Conservation (phyloP, 129 eudicot species). For the Solidago caesia region DNA sequence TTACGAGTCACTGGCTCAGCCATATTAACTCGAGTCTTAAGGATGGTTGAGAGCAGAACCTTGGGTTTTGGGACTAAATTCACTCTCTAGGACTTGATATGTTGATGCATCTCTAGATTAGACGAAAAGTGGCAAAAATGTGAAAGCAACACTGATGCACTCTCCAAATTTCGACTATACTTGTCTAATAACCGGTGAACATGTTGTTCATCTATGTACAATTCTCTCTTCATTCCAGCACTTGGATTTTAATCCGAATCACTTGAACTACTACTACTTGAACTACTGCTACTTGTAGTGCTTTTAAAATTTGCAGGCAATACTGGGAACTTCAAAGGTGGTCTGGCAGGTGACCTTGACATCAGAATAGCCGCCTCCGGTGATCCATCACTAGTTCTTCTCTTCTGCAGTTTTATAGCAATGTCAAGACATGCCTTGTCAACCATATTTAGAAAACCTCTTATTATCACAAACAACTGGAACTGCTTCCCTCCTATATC, state of each 20-base stretch:
- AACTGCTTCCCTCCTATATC: conserved; percentile 41
- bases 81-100: neutral
- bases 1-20: neutral
- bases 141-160: neutral
- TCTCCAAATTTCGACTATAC: neutral
- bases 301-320: conserved; percentile 55
- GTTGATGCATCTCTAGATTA: neutral
- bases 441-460: conserved; percentile 64
- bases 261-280: conserved; percentile 34
- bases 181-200: neutral
- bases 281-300: neutral
- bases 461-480: conserved; percentile 62
- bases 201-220: conserved; percentile 34
- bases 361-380: conserved; percentile 25
- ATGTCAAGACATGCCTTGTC: conserved; percentile 79
- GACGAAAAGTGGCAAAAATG: neutral
- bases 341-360: conserved; percentile 27
- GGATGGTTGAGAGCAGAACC: neutral
- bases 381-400: conserved; percentile 25
- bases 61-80: neutral
- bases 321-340: conserved; percentile 53
- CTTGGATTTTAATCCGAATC: conserved; percentile 43
- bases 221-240: neutral
- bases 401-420: conserved; percentile 67
- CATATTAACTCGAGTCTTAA: no score